Percentiles rank a stretch among this genome's conserved stretches.
phyloP scores from a whole-genome alignment of 2,329 filamentous ascomycete genomes.

The Aspergillus sp. region DNA sequence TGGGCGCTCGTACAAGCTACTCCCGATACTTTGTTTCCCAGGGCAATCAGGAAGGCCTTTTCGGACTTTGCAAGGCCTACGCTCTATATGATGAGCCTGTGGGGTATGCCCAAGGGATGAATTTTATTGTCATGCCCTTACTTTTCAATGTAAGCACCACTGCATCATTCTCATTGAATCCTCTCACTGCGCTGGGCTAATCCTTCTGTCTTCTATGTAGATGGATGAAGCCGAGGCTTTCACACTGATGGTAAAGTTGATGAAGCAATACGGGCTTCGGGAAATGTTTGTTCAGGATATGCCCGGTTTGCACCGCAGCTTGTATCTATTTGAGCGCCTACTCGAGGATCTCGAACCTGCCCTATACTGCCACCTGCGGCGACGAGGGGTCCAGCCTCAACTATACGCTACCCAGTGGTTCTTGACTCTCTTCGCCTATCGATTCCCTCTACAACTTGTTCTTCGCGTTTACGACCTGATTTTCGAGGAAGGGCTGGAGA shows the following conservation, averaged over 20 bases:
- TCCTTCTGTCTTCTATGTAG: constrained; percentile 43
- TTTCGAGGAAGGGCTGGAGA: constrained; percentile 84
- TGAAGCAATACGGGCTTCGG: constrained; percentile 94
- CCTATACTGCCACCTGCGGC: constrained; percentile 89
- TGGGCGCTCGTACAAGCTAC: constrained; percentile 92
- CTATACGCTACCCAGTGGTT: constrained; percentile 99
- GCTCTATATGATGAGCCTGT: constrained; percentile 93
- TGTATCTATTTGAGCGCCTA: constrained; percentile 93
- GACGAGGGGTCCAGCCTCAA: constrained; percentile 84
- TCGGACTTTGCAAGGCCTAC: constrained; percentile 96
- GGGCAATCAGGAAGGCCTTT: constrained; percentile 89
- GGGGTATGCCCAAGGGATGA: constrained; percentile 98
- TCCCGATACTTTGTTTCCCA: constrained; percentile 93
- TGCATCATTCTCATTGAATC: background rate
- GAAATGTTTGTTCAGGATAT: constrained; percentile 95
- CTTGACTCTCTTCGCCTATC: constrained; percentile 95
- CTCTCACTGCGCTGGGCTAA: constrained; percentile 9
- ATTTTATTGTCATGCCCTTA: constrained; percentile 95
- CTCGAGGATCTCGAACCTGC: constrained; percentile 94
- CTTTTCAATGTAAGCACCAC: constrained; percentile 77
- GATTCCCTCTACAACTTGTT: constrained; percentile 94
- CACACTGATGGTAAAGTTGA: constrained; percentile 85
- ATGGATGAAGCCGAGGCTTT: constrained; percentile 99
- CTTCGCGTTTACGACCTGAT: constrained; percentile 96
- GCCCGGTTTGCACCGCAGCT: constrained; percentile 88